A percentile compares a stretch with the other conserved stretches of the same genome.
Evolutionary conservation across 441 rosid genomes (phyloP).

Genomic region (Dalechampia spathulata): DNA sequence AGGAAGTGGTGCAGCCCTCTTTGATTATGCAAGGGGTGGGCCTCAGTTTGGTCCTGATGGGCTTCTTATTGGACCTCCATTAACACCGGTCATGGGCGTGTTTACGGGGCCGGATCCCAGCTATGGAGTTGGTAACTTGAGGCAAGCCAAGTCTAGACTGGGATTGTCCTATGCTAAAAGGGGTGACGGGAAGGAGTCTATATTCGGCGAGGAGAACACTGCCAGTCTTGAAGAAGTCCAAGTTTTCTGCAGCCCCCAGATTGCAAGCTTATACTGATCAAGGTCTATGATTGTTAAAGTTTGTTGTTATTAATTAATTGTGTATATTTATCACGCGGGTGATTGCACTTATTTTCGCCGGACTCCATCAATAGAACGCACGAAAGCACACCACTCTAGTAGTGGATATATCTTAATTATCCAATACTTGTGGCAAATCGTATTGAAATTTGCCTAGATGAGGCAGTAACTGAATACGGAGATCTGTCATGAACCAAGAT

Average conservation of each 20-base stretch:
- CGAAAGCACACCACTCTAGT: too few relatives aligned
- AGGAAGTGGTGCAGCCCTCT: slow-evolving; percentile 82
- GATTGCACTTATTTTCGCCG: too few relatives aligned
- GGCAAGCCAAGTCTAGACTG: slow-evolving; percentile 77
- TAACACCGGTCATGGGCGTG: slow-evolving; percentile 78
- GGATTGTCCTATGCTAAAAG: slow-evolving; percentile 83
- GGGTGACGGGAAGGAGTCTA: slow-evolving; percentile 61
- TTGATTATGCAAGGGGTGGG: slow-evolving; percentile 76
- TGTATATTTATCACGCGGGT: too few relatives aligned
- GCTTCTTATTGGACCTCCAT: slow-evolving; percentile 67
- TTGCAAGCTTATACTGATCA: slow-evolving; percentile 55
- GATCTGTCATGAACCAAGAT: too few relatives aligned
- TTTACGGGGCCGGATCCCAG: slow-evolving; percentile 77
- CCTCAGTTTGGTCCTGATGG: slow-evolving; percentile 85
- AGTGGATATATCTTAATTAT: too few relatives aligned
- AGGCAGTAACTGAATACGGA: too few relatives aligned
- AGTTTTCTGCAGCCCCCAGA: slow-evolving; percentile 71
- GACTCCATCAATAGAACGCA: too few relatives aligned
- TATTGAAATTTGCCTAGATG: too few relatives aligned
- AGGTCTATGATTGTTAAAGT: too few relatives aligned
- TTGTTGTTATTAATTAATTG: too few relatives aligned
- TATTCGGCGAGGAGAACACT: slow-evolving; percentile 56
- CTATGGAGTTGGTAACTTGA: slow-evolving; percentile 71
- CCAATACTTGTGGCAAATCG: too few relatives aligned
- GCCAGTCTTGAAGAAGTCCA: slow-evolving; percentile 56